These are phyloP conservation scores for Neopestalotiopsis clavispora DNA, from an alignment of 2,329 filamentous ascomycete species.

Conservation along the genomic window DNA sequence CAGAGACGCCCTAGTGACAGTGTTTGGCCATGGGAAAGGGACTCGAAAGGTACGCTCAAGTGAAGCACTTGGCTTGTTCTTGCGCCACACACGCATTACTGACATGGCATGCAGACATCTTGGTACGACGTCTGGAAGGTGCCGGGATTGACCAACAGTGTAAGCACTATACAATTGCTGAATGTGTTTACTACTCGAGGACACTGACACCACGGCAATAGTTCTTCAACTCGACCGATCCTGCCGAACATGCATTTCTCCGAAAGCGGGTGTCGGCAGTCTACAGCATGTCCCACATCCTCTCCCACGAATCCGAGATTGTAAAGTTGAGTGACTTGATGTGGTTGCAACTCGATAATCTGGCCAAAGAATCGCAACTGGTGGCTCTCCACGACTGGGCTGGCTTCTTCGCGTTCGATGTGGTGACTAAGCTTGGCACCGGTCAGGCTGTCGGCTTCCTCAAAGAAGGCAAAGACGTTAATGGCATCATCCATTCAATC, in stretches of 20 bases:
- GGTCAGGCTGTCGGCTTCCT: background rate
- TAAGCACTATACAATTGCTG: background rate
- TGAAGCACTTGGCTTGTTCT: background rate
- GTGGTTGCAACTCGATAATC: background rate
- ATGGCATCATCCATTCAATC: background rate
- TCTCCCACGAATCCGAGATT: background rate
- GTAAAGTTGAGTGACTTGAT: background rate
- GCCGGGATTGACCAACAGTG: background rate
- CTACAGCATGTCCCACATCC: background rate
- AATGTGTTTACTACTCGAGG: background rate
- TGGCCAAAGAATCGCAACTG: background rate
- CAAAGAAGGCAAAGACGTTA: background rate
- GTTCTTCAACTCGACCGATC: slow-evolving; percentile 5
- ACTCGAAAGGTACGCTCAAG: background rate
- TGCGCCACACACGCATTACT: background rate
- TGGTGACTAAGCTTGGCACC: background rate
- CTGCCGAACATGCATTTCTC: background rate
- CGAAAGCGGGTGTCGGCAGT: background rate
- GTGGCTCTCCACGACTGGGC: slow-evolving; percentile 3
- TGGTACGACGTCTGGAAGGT: slow-evolving; percentile 5
- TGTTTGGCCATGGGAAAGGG: background rate
- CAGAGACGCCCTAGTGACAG: background rate
- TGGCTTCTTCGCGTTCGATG: background rate
- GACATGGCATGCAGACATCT: background rate
- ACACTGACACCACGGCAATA: background rate